Evolutionary conservation across 306 rosid species (phyloP), one percentile per base, ranked within the genome.

Genomic region (Boehmeria nivea): DNA sequence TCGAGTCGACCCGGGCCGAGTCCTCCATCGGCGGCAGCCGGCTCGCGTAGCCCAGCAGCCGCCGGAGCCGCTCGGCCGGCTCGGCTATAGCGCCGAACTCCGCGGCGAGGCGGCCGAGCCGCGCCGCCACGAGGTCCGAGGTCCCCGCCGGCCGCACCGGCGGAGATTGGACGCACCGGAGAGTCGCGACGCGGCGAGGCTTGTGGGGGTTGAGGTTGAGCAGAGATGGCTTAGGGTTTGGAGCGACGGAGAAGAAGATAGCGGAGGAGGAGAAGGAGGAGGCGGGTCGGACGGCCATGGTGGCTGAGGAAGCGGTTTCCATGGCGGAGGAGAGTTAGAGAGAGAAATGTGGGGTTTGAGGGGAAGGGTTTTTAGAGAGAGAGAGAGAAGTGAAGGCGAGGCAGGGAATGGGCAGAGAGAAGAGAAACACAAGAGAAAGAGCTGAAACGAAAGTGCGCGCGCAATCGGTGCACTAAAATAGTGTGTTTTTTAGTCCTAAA

Each of bases 11-110:
- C 51, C 80, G 78, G 3, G 34, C 67, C 3, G 84, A 28, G 0
- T 81, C 83, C 0, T 59, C 78, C 34, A 87, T 24, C 14, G 61
- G 73, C 0, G 81, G 65, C 17, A 73, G 74, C 43, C 69, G 72
- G 2, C 43, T 49, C 19, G 89, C 93, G 47, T 75, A 87, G 48
- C 66, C 67, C 25, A 91, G 55, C 11, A 91, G 49, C 16, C 81
- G 78, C 72, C 77, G 81, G 16, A 84, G 78, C 12, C 99, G 75
- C 2, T 91, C 96, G 28, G 68, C 12, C 3, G 99, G 89, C 8
- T 84, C 86, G 7, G 74, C 24, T 2, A 91, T 40, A 2, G 81
- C 56, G 2, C 17, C 70, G 61, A 91, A 91, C 48, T 87, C 96
- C 1, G 72, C 59, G 24, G 71, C 62, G 11, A 91, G 66, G 42